These are phyloP conservation scores for Sporisorium sorghi DNA, from an alignment of 1,284 basidiomycete species.

Conservation along the genomic window DNA sequence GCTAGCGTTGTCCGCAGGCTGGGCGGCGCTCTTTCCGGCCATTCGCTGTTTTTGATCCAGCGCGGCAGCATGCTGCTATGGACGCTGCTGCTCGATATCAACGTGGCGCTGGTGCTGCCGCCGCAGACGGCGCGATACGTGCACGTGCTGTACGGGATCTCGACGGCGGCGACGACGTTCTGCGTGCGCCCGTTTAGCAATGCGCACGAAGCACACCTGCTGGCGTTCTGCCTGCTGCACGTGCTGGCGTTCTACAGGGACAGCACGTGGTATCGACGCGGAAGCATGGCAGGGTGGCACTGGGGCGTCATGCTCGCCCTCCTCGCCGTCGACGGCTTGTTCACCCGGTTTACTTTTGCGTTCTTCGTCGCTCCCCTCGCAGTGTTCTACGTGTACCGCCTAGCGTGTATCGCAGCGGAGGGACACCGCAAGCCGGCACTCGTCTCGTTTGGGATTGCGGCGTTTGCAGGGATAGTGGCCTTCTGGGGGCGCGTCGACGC, in stretches of 20 bases:
- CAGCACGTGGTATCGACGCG: constrained; percentile 14
- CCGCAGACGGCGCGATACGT: constrained; percentile 15
- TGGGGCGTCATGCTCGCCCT: constrained; percentile 19
- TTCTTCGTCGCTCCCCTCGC: constrained; percentile 58
- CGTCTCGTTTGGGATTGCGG: not conserved
- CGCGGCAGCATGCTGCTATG: constrained; percentile 11
- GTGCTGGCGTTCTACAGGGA: not conserved
- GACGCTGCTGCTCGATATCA: constrained; percentile 25
- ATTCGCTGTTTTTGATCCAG: constrained; percentile 21
- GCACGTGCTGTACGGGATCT: constrained; percentile 52
- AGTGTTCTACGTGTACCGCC: not conserved
- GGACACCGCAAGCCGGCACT: not conserved
- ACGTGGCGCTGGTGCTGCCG: constrained; percentile 7
- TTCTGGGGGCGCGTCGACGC: no score
- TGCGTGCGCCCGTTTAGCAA: constrained; percentile 68
- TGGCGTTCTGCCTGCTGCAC: constrained; percentile 40
- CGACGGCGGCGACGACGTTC: constrained; percentile 63
- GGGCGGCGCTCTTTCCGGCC: constrained; percentile 3
- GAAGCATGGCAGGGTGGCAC: not conserved
- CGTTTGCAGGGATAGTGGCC: no score
- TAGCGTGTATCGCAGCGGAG: not conserved
- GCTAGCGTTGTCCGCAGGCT: not conserved
- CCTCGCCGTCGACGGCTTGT: constrained; percentile 52
- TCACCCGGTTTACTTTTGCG: constrained; percentile 65
- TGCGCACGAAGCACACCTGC: constrained; percentile 57